These are phyloP conservation scores for Dryadomyces quercus-mongolicae DNA, from an alignment of 2,329 filamentous ascomycete species.

Conservation along the genomic window DNA sequence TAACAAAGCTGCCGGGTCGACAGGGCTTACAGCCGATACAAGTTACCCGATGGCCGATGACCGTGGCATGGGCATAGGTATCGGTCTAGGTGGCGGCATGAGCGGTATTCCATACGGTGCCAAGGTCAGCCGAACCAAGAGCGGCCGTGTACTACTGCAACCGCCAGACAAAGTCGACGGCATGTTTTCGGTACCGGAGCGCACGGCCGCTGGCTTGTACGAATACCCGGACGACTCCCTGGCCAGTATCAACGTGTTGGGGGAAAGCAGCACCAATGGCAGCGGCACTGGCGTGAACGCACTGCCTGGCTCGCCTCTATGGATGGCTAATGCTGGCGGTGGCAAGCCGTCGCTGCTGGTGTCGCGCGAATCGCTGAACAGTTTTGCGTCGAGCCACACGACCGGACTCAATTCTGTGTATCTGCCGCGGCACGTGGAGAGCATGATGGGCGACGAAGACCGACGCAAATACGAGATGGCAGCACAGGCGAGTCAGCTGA, in stretches of 20 bases:
- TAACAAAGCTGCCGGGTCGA: neutral
- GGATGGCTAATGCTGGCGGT: too few species aligned
- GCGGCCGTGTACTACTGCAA: slow-evolving; percentile 38
- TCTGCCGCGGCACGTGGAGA: slow-evolving; percentile 57
- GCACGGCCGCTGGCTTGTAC: slow-evolving; percentile 57
- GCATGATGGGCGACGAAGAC: slow-evolving; percentile 69
- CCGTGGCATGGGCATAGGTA: neutral
- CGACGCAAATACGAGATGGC: slow-evolving; percentile 58
- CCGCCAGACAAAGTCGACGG: slow-evolving; percentile 68
- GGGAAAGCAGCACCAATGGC: slow-evolving; percentile 2
- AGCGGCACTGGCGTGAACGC: neutral
- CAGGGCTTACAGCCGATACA: neutral
- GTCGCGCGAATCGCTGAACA: slow-evolving; percentile 54
- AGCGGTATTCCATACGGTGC: slow-evolving; percentile 18
- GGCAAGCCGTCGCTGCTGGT: slow-evolving; percentile 14
- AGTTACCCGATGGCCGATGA: too few species aligned
- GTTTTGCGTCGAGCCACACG: slow-evolving; percentile 45
- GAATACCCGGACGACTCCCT: slow-evolving; percentile 55
- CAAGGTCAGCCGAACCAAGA: slow-evolving; percentile 33
- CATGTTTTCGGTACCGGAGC: slow-evolving; percentile 61
- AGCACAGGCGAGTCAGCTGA: slow-evolving; percentile 41
- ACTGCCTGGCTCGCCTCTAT: neutral
- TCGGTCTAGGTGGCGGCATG: slow-evolving; percentile 32
- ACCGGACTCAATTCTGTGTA: slow-evolving; percentile 45
- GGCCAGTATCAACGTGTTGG: slow-evolving; percentile 34